A percentile compares a stretch with the other conserved stretches of the same genome.
Evolutionary conservation across 2,329 filamentous ascomycete species (phyloP).

Genomic region (Phaeosphaeriaceae sp.): DNA sequence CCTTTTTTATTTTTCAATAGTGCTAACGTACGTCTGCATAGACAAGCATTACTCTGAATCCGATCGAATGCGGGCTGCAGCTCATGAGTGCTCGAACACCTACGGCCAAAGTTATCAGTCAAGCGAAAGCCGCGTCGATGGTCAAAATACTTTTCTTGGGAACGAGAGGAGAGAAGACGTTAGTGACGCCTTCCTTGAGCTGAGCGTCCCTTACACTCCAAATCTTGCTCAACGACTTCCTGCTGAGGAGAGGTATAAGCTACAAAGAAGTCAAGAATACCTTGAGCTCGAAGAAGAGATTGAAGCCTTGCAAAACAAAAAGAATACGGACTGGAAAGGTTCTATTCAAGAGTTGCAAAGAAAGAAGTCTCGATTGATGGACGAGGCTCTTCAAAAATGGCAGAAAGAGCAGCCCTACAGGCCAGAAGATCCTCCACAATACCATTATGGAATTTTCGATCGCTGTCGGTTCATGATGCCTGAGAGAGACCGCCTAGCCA

Average conservation of each 20-base stretch:
- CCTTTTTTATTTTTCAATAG: slow-evolving; percentile 1
- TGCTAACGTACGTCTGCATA: slow-evolving; percentile 8
- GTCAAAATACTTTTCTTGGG: slow-evolving; percentile 15
- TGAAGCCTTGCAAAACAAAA: slow-evolving; percentile 2
- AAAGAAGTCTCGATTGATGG: slow-evolving; percentile 1
- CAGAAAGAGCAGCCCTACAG: slow-evolving; percentile 15
- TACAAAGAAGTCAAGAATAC: slow-evolving; percentile 14
- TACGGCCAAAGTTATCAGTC: slow-evolving; percentile 15
- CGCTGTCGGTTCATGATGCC: slow-evolving; percentile 13
- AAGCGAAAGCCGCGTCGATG: slow-evolving; percentile 13
- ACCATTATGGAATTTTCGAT: slow-evolving; percentile 15
- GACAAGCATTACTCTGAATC: slow-evolving; percentile 20
- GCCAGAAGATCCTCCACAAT: slow-evolving; percentile 10
- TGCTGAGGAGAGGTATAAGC: slow-evolving; percentile 13
- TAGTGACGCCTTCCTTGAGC: slow-evolving; percentile 13
- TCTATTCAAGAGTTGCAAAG: slow-evolving; percentile 2
- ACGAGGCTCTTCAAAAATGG: slow-evolving; percentile 11
- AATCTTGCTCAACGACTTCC: slow-evolving; percentile 17
- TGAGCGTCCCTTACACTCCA: slow-evolving; percentile 13
- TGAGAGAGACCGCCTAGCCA: slow-evolving; percentile 9
- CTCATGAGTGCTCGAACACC: slow-evolving; percentile 10
- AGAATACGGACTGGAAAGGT: slow-evolving; percentile 2
- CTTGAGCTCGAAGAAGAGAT: slow-evolving; percentile 11
- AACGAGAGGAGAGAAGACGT: slow-evolving; percentile 12
- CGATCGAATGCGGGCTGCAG: slow-evolving; percentile 10